Base-by-base conservation (phyloP, 176 grass and related monocot species). In the Cenchrus americanus region DNA sequence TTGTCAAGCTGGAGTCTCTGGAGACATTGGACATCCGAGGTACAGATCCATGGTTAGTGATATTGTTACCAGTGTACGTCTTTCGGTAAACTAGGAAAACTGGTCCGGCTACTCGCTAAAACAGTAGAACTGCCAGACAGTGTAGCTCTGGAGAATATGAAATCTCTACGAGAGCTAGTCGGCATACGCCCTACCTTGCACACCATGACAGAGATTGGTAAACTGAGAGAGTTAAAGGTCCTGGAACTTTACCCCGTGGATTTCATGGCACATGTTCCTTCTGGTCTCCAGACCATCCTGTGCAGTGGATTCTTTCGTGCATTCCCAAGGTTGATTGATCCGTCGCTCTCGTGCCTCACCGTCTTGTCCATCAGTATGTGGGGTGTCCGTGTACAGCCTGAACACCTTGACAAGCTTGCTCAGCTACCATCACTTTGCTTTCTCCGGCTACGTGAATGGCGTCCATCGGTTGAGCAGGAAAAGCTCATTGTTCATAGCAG, bases 261-360 rank as follows among this genome's bases (percentile, higher is more conserved):
- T 12, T 13, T 55, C 3, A 22, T 76, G 73, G 27, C 18, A 23
- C 53, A 23, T 1, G 1, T 59, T 43, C 34, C 53, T 76, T 60
- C 32, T 18, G 2, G 73, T 43, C 34, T 60, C 53, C 53, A 6
- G 32, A 42, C 27, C 5, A 43, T 76, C 32, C 2, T 14, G 6
- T 0, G 1, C 6, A 3, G 0, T 24, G 2, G 6, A 6, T 5
- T 0, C 18, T 0, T 5, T 42, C 1, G 0, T 0, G 0, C 3
- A 46, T 77, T 78, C 13, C 75, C 57, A 19, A 14, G 23, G 14
- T 62, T 58, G 75, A 62, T 26, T 17, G 17, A 78, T 24, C 0
- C 22, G 0, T 24, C 8, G 3, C 75, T 47, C 7, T 11, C 58
- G 14, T 3, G 7, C 5, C 75, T 78, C 40, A 48, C 75, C 8